A percentile compares a stretch with the other conserved stretches of the same genome.
These are phyloP conservation scores for Phytophthora kernoviae DNA, from an alignment of 352 stramenopile species.

Conservation along the genomic window DNA sequence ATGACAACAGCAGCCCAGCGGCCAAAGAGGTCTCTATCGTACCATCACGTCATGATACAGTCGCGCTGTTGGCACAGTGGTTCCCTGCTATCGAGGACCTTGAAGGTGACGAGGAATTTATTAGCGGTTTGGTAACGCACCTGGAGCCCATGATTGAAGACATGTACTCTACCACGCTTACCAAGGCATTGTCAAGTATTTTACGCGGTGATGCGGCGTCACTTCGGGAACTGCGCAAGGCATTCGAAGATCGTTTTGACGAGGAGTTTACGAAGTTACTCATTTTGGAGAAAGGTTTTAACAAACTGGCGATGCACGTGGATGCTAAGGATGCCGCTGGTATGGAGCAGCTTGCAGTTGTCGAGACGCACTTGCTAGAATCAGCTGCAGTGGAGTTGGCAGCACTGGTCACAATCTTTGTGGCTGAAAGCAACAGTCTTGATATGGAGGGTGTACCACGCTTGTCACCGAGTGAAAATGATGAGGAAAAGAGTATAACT, in stretches of 20 bases:
- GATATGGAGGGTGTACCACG: slow-evolving; percentile 56
- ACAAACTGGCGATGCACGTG: slow-evolving; percentile 70
- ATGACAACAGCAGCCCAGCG: slow-evolving; percentile 13
- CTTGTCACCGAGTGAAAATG: slow-evolving; percentile 28
- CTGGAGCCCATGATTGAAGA: slow-evolving; percentile 46
- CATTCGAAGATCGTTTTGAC: slow-evolving; percentile 83
- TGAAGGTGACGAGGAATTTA: slow-evolving; percentile 69
- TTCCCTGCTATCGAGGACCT: slow-evolving; percentile 57
- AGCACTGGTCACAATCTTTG: slow-evolving; percentile 64
- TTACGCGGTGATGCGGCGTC: slow-evolving; percentile 76
- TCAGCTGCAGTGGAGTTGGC: slow-evolving; percentile 58
- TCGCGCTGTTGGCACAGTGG: slow-evolving; percentile 48
- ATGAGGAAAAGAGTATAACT: slow-evolving; percentile 2
- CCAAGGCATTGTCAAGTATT: slow-evolving; percentile 62
- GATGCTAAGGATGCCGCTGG: slow-evolving; percentile 45
- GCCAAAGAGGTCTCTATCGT: slow-evolving; percentile 42
- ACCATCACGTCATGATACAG: slow-evolving; percentile 48
- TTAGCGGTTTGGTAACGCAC: slow-evolving; percentile 53
- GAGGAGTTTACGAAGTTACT: slow-evolving; percentile 52
- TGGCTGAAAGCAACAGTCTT: slow-evolving; percentile 65
- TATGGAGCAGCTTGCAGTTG: slow-evolving; percentile 52
- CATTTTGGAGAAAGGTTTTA: slow-evolving; percentile 67
- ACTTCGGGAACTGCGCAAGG: slow-evolving; percentile 67
- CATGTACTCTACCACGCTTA: slow-evolving; percentile 58
- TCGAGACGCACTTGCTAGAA: slow-evolving; percentile 62